Evolutionary conservation across 2,329 filamentous ascomycete species (phyloP).

Genomic region (Apiospora koreana): DNA sequence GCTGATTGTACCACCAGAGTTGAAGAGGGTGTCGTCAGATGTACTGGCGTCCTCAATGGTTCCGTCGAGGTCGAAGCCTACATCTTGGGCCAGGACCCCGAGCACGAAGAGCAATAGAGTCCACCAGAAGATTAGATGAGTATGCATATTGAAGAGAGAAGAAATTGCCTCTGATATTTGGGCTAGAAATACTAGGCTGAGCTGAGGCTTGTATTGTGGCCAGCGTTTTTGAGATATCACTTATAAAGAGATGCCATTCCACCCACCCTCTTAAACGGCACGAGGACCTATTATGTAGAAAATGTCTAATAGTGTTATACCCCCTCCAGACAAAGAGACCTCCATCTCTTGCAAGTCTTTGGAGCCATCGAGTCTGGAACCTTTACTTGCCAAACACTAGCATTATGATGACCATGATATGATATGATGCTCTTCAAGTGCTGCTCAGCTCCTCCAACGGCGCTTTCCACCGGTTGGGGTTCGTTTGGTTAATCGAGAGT

Average conservation of each 20-base stretch:
- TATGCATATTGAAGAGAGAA: neutral
- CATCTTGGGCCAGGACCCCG: neutral
- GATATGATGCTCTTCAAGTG: neutral
- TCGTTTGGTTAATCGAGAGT: neutral
- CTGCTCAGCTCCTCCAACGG: neutral
- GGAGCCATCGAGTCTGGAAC: neutral
- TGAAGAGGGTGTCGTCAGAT: slow-evolving; percentile 7
- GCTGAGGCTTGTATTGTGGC: neutral
- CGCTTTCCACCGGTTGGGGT: neutral
- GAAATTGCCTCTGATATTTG: neutral
- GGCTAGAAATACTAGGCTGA: neutral
- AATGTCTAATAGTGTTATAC: neutral
- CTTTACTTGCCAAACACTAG: neutral
- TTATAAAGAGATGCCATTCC: neutral
- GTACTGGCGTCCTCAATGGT: neutral
- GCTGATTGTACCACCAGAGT: slow-evolving; percentile 20
- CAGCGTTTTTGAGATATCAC: neutral
- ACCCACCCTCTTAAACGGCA: neutral
- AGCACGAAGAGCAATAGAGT: neutral
- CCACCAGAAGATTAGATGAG: neutral
- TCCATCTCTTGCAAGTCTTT: neutral
- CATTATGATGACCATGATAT: neutral
- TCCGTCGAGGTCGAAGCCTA: neutral
- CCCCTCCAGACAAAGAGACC: neutral
- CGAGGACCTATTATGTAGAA: neutral